These are phyloP conservation scores for Trichoderma cornu-damae DNA, from an alignment of 2,329 filamentous ascomycete species.

Conservation along the genomic window DNA sequence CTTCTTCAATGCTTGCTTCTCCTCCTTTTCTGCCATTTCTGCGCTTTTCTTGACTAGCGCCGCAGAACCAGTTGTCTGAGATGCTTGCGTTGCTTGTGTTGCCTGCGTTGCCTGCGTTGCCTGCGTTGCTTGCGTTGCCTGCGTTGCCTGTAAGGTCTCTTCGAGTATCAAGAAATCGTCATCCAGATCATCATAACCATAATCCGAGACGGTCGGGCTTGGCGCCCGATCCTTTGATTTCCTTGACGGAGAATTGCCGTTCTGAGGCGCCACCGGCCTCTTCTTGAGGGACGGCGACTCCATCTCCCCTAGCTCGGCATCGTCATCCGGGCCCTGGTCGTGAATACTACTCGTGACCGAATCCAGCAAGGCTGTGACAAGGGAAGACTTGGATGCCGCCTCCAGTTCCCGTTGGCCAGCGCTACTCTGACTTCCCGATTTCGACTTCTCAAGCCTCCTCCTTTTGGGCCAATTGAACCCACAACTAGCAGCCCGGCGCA, in stretches of 20 bases:
- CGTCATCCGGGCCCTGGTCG: conserved; percentile 35
- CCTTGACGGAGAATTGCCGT: conserved; percentile 25
- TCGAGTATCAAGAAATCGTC: conserved; percentile 53
- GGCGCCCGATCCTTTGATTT: neutral
- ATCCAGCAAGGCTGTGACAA: conserved; percentile 60
- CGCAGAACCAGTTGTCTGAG: conserved; percentile 23
- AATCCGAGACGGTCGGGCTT: conserved; percentile 40
- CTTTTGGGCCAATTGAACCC: conserved; percentile 68
- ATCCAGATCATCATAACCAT: conserved; percentile 54
- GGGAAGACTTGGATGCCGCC: conserved; percentile 50
- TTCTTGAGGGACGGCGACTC: conserved; percentile 45
- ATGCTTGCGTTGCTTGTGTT: neutral
- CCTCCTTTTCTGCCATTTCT: neutral
- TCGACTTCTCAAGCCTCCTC: conserved; percentile 52
- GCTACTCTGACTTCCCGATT: conserved; percentile 32
- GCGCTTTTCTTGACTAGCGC: neutral
- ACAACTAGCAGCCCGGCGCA: conserved; percentile 64
- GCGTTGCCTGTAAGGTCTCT: conserved; percentile 29
- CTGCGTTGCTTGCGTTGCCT: neutral
- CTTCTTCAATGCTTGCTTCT: neutral
- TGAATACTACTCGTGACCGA: conserved; percentile 55
- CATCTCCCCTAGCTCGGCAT: conserved; percentile 22
- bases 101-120: neutral
- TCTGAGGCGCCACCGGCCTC: conserved; percentile 26
- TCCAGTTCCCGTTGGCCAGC: conserved; percentile 38